These are phyloP conservation scores for Ephemerocybe angulata DNA, from an alignment of 768 basidiomycete species.

Conservation along the genomic window DNA sequence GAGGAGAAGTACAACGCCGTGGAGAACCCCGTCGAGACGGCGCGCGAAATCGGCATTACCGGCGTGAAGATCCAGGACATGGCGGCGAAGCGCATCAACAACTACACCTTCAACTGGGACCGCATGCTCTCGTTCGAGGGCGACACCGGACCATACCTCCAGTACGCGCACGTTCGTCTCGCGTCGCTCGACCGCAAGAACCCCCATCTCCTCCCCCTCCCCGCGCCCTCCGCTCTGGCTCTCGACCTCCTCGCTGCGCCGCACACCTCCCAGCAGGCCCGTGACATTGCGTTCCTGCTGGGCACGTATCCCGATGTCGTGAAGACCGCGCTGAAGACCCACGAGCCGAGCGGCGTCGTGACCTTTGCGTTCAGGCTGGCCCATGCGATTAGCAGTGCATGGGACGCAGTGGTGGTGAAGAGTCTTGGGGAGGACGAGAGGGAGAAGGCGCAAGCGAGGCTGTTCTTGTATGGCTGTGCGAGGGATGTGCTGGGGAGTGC, in stretches of 20 bases:
- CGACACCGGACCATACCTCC: constrained; percentile 91
- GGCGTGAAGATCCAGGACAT: constrained; percentile 98
- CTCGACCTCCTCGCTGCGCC: constrained; percentile 55
- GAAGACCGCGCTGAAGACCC: constrained; percentile 74
- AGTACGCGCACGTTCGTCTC: constrained; percentile 92
- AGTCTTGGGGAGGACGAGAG: constrained; percentile 70
- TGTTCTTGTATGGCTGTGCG: constrained; percentile 88
- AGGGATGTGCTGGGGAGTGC: constrained; percentile 85
- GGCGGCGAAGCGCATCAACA: constrained; percentile 91
- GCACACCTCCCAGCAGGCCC: constrained; percentile 52
- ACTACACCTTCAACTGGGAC: constrained; percentile 93
- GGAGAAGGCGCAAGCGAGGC: constrained; percentile 74
- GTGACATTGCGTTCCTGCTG: constrained; percentile 84
- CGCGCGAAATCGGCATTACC: constrained; percentile 85
- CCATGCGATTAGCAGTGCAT: constrained; percentile 87
- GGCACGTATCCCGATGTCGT: constrained; percentile 92
- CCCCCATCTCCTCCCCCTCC: constrained; percentile 76
- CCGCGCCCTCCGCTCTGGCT: constrained; percentile 62
- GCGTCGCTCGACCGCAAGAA: constrained; percentile 88
- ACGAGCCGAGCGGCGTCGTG: constrained; percentile 89
- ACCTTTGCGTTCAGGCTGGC: constrained; percentile 85
- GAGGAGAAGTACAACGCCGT: constrained; percentile 88
- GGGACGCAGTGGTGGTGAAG: constrained; percentile 80
- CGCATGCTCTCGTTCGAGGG: constrained; percentile 94
- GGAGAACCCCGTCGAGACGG: constrained; percentile 79